Base-by-base conservation (phyloP, 345 rosid species). In the Populus pruinosa region DNA sequence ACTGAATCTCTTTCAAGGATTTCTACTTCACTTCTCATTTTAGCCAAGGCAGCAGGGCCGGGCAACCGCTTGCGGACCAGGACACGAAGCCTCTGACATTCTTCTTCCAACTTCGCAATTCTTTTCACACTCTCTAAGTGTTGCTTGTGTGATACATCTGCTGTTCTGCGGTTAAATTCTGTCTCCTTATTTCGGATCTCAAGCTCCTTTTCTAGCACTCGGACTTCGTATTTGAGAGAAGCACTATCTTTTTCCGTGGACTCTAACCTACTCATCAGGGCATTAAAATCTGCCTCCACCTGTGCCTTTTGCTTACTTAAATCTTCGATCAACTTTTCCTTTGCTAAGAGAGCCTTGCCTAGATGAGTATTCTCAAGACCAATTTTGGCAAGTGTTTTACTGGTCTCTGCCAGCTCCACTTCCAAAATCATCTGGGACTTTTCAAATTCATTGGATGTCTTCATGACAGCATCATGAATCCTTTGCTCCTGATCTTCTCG, bases 111-210 rank as follows among this genome's bases (percentile, higher is more conserved):
- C 88, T 90, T 96, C 0, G 96, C 90, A 77, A 96, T 89, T 81
- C 89, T 93, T 87, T 87, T 96, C 56, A 86, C 94, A 76, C 87
- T 90, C 88, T 93, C 97, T 36, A 92, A 78, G 78, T 93, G 93
- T 71, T 90, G 94, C 81, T 87, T 93, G 82, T 91, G 94, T 1
- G 94, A 88, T 80, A 88, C 88, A 81, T 91, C 94, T 68, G 91
- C 82, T 11, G 90, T 82, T 85, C 91, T 86, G 72, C 86, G 89
- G 23, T 85, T 91, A 78, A 93, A 93, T 79, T 96, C 99, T 84
- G 91, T 91, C 86, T 96, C 98, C 80, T 96, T 96, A 53, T 88
- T 93, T 76, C 96, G 81, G 78, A 96, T 89, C 88, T 96, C 98
- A 5, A 93, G 91, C 80, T 96, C 99, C 90, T 93, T 96, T 85